phyloP scores from a whole-genome alignment of 202 grass and related monocot genomes.

The Brachypodium distachyon region DNA sequence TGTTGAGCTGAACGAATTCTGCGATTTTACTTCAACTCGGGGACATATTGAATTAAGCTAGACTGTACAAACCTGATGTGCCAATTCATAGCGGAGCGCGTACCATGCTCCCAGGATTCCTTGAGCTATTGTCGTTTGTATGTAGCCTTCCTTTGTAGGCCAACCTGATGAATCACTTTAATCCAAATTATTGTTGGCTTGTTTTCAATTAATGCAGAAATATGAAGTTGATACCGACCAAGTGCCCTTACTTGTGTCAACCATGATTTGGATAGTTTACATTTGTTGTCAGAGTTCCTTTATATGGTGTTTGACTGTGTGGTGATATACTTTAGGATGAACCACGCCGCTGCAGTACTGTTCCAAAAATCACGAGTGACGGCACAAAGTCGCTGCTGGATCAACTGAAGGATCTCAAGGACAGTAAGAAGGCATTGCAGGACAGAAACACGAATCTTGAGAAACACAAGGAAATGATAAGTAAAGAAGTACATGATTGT shows the following conservation, averaged over 20 bases:
- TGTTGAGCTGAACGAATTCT: background rate
- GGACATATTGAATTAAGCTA: background rate
- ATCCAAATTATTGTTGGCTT: background rate
- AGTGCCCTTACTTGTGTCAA: background rate
- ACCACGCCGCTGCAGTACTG: background rate
- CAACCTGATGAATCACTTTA: background rate
- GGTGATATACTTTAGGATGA: background rate
- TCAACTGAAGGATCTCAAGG: slow-evolving; percentile 1
- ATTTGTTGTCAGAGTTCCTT: background rate
- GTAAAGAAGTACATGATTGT: background rate
- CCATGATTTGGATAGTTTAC: background rate
- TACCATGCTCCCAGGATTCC: background rate
- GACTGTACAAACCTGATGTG: background rate
- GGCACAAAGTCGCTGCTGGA: background rate
- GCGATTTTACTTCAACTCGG: background rate
- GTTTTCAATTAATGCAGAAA: background rate
- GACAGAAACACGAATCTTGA: background rate
- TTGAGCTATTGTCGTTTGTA: background rate
- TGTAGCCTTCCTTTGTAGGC: background rate
- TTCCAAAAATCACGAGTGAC: background rate
- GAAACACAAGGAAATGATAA: background rate
- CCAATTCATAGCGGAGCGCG: too few species aligned
- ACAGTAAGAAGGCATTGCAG: background rate
- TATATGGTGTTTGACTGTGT: background rate
- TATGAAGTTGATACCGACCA: background rate